A percentile compares a stretch with the other conserved stretches of the same genome.
phyloP scores from a whole-genome alignment of 176 grass and related monocot species.

The Oryza glumipatula region DNA sequence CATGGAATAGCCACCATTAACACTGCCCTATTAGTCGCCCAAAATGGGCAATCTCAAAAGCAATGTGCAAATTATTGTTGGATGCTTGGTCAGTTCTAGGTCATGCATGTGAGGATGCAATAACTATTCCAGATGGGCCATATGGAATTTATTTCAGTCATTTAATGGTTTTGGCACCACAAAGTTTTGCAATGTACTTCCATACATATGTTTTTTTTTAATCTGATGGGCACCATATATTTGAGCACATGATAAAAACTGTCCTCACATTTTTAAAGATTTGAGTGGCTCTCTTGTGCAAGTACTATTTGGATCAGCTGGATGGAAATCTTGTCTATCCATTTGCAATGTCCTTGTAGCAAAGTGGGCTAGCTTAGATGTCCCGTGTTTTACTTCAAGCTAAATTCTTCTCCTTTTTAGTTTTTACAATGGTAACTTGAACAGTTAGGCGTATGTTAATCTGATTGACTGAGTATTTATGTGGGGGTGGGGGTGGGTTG shows the following conservation, averaged over 20 bases:
- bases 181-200: conserved; percentile 40
- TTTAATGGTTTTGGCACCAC: conserved; percentile 44
- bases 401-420: not conserved
- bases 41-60: conserved; percentile 28
- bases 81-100: conserved; percentile 25
- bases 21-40: not conserved
- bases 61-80: conserved; percentile 27
- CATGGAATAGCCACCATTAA: not conserved
- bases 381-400: no score
- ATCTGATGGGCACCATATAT: conserved; percentile 18
- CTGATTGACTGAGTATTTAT: not conserved
- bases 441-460: not conserved
- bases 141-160: conserved; percentile 15
- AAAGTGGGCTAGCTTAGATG: not conserved
- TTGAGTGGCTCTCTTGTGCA: conserved; percentile 26
- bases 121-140: conserved; percentile 40
- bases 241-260: conserved; percentile 23
- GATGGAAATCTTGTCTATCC: conserved; percentile 33
- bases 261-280: conserved; percentile 18
- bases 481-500: not conserved
- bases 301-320: conserved; percentile 23
- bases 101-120: conserved; percentile 35
- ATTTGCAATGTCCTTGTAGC: not conserved
- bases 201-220: not conserved
- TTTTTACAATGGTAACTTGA: not conserved